Evolutionary conservation across 768 basidiomycete genomes (phyloP).

Genomic region (Panus rudis): DNA sequence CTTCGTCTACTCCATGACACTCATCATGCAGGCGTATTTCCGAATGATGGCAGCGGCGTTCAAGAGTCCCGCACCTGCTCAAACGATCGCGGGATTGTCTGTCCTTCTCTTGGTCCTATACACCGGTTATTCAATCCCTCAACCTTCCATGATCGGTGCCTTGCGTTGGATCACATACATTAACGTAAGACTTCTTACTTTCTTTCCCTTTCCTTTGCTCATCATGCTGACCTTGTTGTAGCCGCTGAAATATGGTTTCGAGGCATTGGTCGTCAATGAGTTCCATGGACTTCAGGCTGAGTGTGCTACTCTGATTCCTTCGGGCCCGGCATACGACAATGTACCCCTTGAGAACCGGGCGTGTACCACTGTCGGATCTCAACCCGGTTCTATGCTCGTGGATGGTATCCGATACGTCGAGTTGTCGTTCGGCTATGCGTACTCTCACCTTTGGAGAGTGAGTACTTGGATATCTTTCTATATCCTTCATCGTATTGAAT

Average conservation of each 20-base stretch:
- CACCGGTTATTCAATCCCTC: conserved; percentile 55
- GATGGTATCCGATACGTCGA: conserved; percentile 50
- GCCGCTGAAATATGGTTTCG: conserved; percentile 70
- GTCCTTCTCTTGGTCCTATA: conserved; percentile 51
- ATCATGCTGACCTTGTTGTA: conserved; percentile 20
- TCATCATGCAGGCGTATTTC: conserved; percentile 75
- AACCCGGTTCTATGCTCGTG: conserved; percentile 53
- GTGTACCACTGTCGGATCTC: conserved; percentile 64
- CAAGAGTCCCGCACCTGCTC: conserved; percentile 52
- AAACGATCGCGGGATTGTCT: conserved; percentile 46
- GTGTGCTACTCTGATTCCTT: conserved; percentile 54
- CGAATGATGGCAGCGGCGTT: conserved; percentile 57
- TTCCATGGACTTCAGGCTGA: conserved; percentile 63
- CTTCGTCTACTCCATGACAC: conserved; percentile 46
- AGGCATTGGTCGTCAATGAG: conserved; percentile 72
- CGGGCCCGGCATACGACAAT: conserved; percentile 54
- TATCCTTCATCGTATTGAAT: neutral
- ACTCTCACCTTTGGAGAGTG: conserved; percentile 42
- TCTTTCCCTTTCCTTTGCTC: too few species aligned
- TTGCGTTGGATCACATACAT: conserved; percentile 62
- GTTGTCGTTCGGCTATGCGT: conserved; percentile 35
- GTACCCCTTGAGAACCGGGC: conserved; percentile 60
- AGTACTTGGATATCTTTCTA: conserved; percentile 1
- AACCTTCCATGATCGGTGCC: conserved; percentile 59
- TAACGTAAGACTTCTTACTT: conserved; percentile 47